Conservation (phyloP, 2,329 filamentous ascomycete species). For the Monosporascus sp. region DNA sequence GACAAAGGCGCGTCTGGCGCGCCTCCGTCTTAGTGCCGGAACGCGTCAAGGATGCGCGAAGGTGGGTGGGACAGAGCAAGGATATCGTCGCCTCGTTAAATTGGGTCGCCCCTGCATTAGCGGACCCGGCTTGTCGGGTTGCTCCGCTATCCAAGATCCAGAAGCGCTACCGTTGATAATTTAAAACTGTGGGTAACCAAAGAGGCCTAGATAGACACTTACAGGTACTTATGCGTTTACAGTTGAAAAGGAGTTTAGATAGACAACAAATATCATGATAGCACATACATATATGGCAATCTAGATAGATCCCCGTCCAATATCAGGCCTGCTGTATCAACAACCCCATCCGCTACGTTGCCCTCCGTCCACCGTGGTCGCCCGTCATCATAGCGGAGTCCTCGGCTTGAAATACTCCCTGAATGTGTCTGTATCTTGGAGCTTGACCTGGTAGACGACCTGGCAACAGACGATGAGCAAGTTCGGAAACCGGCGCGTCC, state of each 20-base stretch:
- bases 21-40: background rate
- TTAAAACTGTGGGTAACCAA: too few relatives aligned
- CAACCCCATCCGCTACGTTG: too few relatives aligned
- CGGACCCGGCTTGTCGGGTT: background rate
- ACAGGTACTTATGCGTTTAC: too few relatives aligned
- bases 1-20: background rate
- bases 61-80: too few relatives aligned
- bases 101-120: background rate
- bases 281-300: too few relatives aligned
- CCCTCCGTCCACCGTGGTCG: too few relatives aligned
- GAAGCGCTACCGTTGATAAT: too few relatives aligned
- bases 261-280: too few relatives aligned
- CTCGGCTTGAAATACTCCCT: slow-evolving; percentile 55
- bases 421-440: slow-evolving; percentile 62
- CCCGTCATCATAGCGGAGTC: slow-evolving; percentile 15
- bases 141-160: background rate
- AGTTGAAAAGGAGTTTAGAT: too few relatives aligned
- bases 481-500: slow-evolving; percentile 73
- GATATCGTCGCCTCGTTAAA: background rate
- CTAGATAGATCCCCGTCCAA: too few relatives aligned
- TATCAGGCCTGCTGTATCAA: too few relatives aligned
- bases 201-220: too few relatives aligned
- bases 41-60: background rate
- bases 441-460: slow-evolving; percentile 60
- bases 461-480: slow-evolving; percentile 75